Conservation (phyloP, 164 flowering plant genomes). For the Vitis cinerea region DNA sequence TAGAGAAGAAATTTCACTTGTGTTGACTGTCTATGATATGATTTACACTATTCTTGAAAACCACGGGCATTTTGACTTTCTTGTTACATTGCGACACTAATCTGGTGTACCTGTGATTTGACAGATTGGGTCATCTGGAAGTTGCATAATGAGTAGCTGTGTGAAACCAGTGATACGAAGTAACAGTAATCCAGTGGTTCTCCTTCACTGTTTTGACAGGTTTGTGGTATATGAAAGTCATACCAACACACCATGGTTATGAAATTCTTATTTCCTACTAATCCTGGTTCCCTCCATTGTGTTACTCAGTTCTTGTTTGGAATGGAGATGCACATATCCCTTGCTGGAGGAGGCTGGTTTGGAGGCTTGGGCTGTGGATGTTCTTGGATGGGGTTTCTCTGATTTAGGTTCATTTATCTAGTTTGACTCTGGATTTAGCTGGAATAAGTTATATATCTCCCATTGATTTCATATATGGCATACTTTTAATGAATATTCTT, state of each 20-base stretch:
- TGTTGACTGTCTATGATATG: too few relatives aligned
- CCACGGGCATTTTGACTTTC: too few relatives aligned
- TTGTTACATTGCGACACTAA: too few relatives aligned
- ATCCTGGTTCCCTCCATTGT: constrained; percentile 28
- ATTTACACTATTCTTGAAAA: too few relatives aligned
- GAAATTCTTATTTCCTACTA: too few relatives aligned
- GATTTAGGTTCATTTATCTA: constrained; percentile 59
- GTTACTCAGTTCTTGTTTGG: constrained; percentile 81
- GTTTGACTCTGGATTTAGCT: neutral
- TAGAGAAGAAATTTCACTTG: too few relatives aligned
- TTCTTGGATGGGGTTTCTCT: constrained; percentile 99
- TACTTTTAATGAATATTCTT: neutral
- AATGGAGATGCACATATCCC: constrained; percentile 90
- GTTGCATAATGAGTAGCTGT: constrained; percentile 78
- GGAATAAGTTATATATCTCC: neutral
- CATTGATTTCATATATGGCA: neutral
- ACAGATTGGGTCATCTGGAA: constrained; percentile 50
- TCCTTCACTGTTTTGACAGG: constrained; percentile 97
- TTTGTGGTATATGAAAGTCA: constrained; percentile 11
- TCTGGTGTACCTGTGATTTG: neutral
- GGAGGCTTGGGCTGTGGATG: constrained; percentile 89
- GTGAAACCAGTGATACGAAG: constrained; percentile 55
- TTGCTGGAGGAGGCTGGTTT: constrained; percentile 87
- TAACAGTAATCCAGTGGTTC: constrained; percentile 63
- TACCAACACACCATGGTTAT: too few relatives aligned